These are phyloP conservation scores for Plasmodium gallinaceum DNA, from an alignment of 169 alveolate species.

Conservation along the genomic window DNA sequence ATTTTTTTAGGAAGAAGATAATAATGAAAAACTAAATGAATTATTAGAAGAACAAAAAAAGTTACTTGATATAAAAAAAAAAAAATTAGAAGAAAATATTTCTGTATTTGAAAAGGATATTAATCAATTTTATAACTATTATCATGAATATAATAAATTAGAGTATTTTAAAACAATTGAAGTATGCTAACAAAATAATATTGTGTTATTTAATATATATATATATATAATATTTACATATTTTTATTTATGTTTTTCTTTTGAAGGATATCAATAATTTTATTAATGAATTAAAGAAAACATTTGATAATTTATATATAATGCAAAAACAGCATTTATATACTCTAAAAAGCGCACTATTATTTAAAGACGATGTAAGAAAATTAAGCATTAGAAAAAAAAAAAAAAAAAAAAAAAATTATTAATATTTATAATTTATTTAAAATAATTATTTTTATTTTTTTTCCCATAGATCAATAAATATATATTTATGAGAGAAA, in stretches of 20 bases:
- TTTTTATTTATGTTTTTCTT: not conserved
- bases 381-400: not conserved
- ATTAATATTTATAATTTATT: not conserved
- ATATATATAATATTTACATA: slow-evolving; percentile 10
- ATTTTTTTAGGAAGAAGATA: slow-evolving; percentile 39
- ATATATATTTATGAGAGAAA: slow-evolving; percentile 63
- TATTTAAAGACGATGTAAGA: slow-evolving; percentile 67
- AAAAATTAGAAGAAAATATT: slow-evolving; percentile 41
- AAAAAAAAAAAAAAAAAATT: not conserved
- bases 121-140: slow-evolving; percentile 45
- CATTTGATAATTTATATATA: slow-evolving; percentile 7
- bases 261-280: slow-evolving; percentile 32
- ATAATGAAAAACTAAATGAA: slow-evolving; percentile 41
- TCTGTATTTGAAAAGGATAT: slow-evolving; percentile 40
- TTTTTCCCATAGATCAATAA: slow-evolving; percentile 32
- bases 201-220: not conserved
- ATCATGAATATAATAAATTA: slow-evolving; percentile 57
- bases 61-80: slow-evolving; percentile 18
- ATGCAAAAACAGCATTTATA: slow-evolving; percentile 26
- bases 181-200: slow-evolving; percentile 17
- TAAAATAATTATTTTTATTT: slow-evolving; percentile 6
- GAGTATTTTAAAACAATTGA: slow-evolving; percentile 58
- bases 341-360: slow-evolving; percentile 40
- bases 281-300: slow-evolving; percentile 36
- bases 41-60: slow-evolving; percentile 52